Conservation (phyloP, 441 rosid genomes). For the Flueggea neowawraea region DNA sequence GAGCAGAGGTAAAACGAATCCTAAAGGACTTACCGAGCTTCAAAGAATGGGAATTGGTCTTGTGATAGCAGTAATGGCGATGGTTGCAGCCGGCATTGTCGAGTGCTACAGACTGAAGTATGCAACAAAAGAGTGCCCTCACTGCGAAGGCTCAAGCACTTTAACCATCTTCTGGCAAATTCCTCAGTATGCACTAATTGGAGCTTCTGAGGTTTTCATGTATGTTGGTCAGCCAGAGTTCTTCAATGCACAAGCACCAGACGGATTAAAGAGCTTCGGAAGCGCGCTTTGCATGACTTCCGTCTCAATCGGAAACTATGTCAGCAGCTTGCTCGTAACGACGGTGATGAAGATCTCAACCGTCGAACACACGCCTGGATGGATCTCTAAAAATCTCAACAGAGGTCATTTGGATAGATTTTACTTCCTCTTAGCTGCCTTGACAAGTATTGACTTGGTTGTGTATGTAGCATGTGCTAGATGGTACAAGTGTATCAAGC, state of each 20-base stretch:
- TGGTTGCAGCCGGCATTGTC: conserved; percentile 91
- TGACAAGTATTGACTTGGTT: conserved; percentile 62
- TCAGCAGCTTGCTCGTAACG: conserved; percentile 86
- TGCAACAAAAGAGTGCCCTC: conserved; percentile 61
- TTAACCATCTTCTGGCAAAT: conserved; percentile 98
- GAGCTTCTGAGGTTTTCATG: conserved; percentile 99
- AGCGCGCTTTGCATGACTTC: conserved; percentile 99
- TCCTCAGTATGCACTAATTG: conserved; percentile 86
- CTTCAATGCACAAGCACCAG: conserved; percentile 95
- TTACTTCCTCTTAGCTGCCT: conserved; percentile 82
- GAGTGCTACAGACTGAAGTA: conserved; percentile 77
- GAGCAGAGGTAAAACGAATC: conserved; percentile 35
- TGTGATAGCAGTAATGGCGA: conserved; percentile 81
- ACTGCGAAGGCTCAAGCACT: conserved; percentile 85
- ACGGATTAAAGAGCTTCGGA: conserved; percentile 95
- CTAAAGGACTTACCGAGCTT: conserved; percentile 80
- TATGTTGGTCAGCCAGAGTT: conserved; percentile 96
- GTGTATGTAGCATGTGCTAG: conserved; percentile 72
- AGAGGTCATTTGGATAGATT: conserved; percentile 94
- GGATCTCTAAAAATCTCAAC: conserved; percentile 97
- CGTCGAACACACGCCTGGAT: conserved; percentile 82
- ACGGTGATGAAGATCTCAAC: conserved; percentile 93
- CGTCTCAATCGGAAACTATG: conserved; percentile 93
- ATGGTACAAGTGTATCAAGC: conserved; percentile 82
- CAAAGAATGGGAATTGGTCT: conserved; percentile 98